A percentile compares a stretch with the other conserved stretches of the same genome.
These are phyloP conservation scores for Linnemannia schmuckeri DNA, from an alignment of 192 early-diverging fungal species.

Conservation along the genomic window DNA sequence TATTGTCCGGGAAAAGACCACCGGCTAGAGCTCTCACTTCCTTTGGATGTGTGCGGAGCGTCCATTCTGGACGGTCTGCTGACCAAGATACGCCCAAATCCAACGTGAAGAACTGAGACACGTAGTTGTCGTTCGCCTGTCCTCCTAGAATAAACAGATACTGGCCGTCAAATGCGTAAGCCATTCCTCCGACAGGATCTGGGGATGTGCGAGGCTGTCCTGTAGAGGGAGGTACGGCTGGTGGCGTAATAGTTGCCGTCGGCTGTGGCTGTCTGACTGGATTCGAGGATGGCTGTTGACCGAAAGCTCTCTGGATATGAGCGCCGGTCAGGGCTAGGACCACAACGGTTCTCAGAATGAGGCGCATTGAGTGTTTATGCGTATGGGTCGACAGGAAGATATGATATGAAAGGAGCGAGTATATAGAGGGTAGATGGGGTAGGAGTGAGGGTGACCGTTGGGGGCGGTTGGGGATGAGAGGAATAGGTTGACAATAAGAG, in stretches of 20 bases:
- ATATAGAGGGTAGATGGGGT: too few relatives aligned
- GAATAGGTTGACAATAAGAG: too few relatives aligned
- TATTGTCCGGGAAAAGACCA: background rate
- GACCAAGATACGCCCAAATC: background rate
- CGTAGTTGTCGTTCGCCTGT: background rate
- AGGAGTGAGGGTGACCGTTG: background rate
- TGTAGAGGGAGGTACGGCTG: background rate
- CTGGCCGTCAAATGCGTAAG: conserved; percentile 5
- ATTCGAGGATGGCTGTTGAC: background rate
- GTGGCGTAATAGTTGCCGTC: too few relatives aligned
- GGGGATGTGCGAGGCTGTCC: background rate
- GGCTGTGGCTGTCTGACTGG: too few relatives aligned
- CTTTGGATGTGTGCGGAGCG: background rate
- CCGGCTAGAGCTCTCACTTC: background rate
- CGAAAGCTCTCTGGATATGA: background rate
- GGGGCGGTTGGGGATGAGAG: too few relatives aligned
- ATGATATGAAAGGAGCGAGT: background rate
- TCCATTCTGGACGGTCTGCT: background rate
- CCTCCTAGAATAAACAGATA: conserved; percentile 19
- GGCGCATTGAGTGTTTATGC: background rate
- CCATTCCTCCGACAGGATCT: background rate
- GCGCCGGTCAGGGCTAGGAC: background rate
- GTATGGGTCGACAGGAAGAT: too few relatives aligned
- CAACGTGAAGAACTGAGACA: background rate
- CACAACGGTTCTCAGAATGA: background rate